Base-by-base conservation (phyloP, 768 basidiomycete genomes). In the Mycena alexandri region DNA sequence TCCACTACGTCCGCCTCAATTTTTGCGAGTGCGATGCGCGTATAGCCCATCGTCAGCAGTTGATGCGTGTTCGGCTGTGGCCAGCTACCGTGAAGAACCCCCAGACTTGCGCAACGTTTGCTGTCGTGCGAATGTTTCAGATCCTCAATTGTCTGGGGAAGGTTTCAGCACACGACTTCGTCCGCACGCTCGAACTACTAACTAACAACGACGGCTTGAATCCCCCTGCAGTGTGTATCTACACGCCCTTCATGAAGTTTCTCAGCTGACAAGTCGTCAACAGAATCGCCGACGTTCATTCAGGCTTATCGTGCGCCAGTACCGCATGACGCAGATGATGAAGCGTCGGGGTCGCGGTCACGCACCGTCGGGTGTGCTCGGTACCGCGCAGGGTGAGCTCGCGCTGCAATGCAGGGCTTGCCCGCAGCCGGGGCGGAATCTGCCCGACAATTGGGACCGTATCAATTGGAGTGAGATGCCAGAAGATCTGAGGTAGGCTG, bases 51-150 rank as follows among this genome's bases (percentile, higher is more conserved):
- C 55, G 59, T 0, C 50, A 60, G 21, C 72, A 73, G 34, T 52
- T 71, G 0, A 44, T 73, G 53, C 46, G 71, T 3, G 50, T 46
- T 0, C 17, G 38, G 7, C 67, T 44, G 67, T 71, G 43, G 46
- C 72, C 72, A 1, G 71, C 72, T 10, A 65, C 63, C 0, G 38
- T 19, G 0, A 11, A 5, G 0, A 22, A 56, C 19, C 56, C 59
- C 0, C 33, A 5, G 5, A 65, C n/a, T n/a, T n/a, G n/a, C n/a
- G n/a, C n/a, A n/a, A n/a, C n/a, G n/a, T n/a, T n/a, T n/a, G n/a
- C n/a, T n/a, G n/a, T n/a, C n/a, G n/a, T n/a, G n/a, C n/a, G n/a
- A n/a, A n/a, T n/a, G n/a, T n/a, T n/a, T n/a, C n/a, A n/a, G n/a
- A n/a, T n/a, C n/a, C n/a, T n/a, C n/a, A n/a, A n/a, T n/a, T n/a